Base-by-base conservation (phyloP, 2,329 filamentous ascomycete species). In the Aschersonia sp. region DNA sequence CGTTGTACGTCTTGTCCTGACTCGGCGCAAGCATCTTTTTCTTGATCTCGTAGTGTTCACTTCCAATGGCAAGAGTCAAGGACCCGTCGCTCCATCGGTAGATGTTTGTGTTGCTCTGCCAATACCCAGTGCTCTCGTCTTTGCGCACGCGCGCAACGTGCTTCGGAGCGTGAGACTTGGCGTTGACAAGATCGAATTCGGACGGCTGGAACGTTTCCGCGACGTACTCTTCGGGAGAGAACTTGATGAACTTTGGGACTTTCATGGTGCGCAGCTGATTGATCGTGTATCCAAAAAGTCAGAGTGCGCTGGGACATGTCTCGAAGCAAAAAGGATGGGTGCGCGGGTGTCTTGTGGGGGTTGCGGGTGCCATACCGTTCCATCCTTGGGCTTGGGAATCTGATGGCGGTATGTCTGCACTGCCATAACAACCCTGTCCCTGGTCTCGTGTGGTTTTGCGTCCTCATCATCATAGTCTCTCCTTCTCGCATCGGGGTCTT, bases 11-110 rank as follows among this genome's bases (percentile, higher is more conserved):
- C 56, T 80, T 76, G 56, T 71, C 66, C 9, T 65, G 67, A 2
- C 73, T 68, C 2, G 84, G 82, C 2, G 83, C 84, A 45, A 89
- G 75, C 30, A 72, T 66, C 64, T 86, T 88, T 56, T 77, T 80
- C 52, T 80, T 74, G 44, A 89, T 74, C 58, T 88, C 83, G 68
- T 83, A 89, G 57, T 89, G 85, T 53, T 82, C 79, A 50, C 78
- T 80, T 10, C 84, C 85, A 30, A 89, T 71, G n/a, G 83, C 78
- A 30, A 91, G 69, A 9, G 84, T 89, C 12, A 86, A 68, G 4
- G 82, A 87, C 31, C 85, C 85, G 58, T 91, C 85, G 51, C 81
- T 87, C 85, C 85, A 91, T 55, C 77, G 77, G 58, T 86, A 78
- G 31, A 91, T 68, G 52, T 82, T 76, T 2, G 85, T 77, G 59